These are phyloP conservation scores for Sporothrix globosa DNA, from an alignment of 2,329 filamentous ascomycete genomes.

Conservation along the genomic window DNA sequence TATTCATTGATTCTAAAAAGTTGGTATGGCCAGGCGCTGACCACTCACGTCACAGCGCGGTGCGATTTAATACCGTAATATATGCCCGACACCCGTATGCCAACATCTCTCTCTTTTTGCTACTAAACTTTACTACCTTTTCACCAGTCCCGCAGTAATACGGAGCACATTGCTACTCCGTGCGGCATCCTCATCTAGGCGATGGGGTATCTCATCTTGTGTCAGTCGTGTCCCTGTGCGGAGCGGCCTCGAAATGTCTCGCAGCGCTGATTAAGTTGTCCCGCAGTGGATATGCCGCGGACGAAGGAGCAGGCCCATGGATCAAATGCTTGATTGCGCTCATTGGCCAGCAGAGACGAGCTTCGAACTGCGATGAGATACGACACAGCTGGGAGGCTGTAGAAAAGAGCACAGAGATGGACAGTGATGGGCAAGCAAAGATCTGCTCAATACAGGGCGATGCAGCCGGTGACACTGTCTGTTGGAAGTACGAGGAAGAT, in stretches of 20 bases:
- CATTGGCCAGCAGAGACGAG: neutral
- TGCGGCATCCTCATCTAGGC: slow-evolving; percentile 17
- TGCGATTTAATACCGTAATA: slow-evolving; percentile 12
- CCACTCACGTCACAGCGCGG: slow-evolving; percentile 18
- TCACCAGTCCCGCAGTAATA: neutral
- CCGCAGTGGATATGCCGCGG: slow-evolving; percentile 15
- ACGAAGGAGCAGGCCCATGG: neutral
- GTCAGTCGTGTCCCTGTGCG: slow-evolving; percentile 4
- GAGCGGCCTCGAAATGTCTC: slow-evolving; percentile 19
- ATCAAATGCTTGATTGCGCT: slow-evolving; percentile 11
- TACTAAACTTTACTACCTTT: neutral
- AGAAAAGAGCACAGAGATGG: neutral
- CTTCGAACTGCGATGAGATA: slow-evolving; percentile 9
- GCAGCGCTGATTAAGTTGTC: slow-evolving; percentile 17
- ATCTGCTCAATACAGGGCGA: no score
- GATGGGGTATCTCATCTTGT: slow-evolving; percentile 14
- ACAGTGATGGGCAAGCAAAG: slow-evolving; percentile 2
- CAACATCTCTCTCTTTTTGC: slow-evolving; percentile 5
- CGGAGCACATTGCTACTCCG: neutral
- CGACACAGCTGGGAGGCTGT: neutral
- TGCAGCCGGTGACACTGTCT: no score
- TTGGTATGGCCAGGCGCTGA: no score
- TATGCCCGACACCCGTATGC: slow-evolving; percentile 8
- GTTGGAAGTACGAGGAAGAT: no score
- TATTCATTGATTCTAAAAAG: no score